phyloP scores from a whole-genome alignment of 2,329 filamentous ascomycete genomes.

The Exophiala sideris region DNA sequence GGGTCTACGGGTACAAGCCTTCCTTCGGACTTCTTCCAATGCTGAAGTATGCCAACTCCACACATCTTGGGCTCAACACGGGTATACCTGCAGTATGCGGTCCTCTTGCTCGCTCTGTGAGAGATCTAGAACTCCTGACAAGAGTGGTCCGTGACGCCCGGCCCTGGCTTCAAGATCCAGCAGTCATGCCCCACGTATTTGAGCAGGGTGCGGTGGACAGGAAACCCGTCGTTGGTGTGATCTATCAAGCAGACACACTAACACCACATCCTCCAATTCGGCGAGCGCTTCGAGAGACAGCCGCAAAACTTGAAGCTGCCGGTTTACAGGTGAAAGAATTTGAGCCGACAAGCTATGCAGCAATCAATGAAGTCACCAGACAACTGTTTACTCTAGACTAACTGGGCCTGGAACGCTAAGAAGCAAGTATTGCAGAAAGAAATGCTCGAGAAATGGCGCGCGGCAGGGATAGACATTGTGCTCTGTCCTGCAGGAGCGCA shows the following conservation, averaged over 20 bases:
- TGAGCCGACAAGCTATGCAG: constrained; percentile 32
- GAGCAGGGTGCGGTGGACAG: constrained; percentile 34
- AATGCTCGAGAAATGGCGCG: constrained; percentile 37
- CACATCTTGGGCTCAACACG: constrained; percentile 9
- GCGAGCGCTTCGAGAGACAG: constrained; percentile 45
- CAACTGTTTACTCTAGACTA: constrained; percentile 37
- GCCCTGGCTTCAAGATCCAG: constrained; percentile 54
- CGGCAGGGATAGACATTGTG: constrained; percentile 27
- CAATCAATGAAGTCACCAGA: constrained; percentile 32
- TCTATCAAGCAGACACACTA: constrained; percentile 40
- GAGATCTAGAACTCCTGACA: constrained; percentile 45
- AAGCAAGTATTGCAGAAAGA: constrained; percentile 33
- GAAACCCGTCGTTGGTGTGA: constrained; percentile 58
- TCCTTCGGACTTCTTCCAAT: constrained; percentile 39
- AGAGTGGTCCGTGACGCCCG: constrained; percentile 40
- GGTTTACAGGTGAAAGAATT: constrained; percentile 34
- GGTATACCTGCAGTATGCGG: constrained; percentile 51
- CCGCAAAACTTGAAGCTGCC: constrained; percentile 37
- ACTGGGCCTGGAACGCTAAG: constrained; percentile 36
- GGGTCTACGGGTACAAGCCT: constrained; percentile 51
- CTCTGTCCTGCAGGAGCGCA: constrained; percentile 32
- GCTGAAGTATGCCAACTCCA: constrained; percentile 3
- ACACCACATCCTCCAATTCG: constrained; percentile 62
- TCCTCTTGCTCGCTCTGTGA: constrained; percentile 52
- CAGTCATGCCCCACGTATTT: constrained; percentile 44